Evolutionary conservation across 768 basidiomycete genomes (phyloP).

Genomic region (Hericium rajendrae): DNA sequence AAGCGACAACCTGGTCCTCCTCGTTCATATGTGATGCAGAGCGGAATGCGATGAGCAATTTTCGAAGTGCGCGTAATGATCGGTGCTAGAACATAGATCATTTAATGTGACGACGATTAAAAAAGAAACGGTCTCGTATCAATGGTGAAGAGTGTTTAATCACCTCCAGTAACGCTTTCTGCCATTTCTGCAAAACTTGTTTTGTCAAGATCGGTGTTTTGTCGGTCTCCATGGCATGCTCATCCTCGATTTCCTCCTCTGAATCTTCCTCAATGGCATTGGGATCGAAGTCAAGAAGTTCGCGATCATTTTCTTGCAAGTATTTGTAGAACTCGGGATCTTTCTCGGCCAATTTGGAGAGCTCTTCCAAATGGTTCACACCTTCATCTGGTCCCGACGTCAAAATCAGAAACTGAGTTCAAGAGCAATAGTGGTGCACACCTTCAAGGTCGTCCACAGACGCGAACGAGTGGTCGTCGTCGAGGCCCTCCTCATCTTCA

Average conservation of each 20-base stretch:
- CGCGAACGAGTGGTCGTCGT: conserved; percentile 61
- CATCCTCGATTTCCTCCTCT: conserved; percentile 34
- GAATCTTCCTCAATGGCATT: conserved; percentile 29
- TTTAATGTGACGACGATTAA: not conserved
- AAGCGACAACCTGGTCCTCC: conserved; percentile 68
- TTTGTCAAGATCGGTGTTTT: conserved; percentile 52
- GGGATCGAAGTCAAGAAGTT: conserved; percentile 74
- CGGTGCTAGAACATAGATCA: conserved; percentile 45
- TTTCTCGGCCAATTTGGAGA: conserved; percentile 85
- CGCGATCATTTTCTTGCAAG: conserved; percentile 89
- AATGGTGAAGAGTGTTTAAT: conserved; percentile 7
- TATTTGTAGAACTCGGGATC: conserved; percentile 99
- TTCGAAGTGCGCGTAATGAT: conserved; percentile 75
- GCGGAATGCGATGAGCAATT: conserved; percentile 83
- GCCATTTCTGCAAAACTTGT: conserved; percentile 71
- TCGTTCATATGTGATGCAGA: conserved; percentile 87
- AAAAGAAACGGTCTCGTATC: not conserved
- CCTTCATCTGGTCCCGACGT: conserved; percentile 46
- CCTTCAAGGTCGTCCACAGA: conserved; percentile 75
- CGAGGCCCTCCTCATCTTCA: conserved; percentile 23
- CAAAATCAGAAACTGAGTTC: not conserved
- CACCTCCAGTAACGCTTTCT: conserved; percentile 81
- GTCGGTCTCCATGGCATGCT: conserved; percentile 34
- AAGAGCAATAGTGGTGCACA: conserved; percentile 13
- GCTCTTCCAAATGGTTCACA: conserved; percentile 63